A percentile compares a stretch with the other conserved stretches of the same genome.
These are phyloP conservation scores for Ceratocystis cacaofunesta DNA, from an alignment of 2,329 filamentous ascomycete genomes.

Conservation along the genomic window DNA sequence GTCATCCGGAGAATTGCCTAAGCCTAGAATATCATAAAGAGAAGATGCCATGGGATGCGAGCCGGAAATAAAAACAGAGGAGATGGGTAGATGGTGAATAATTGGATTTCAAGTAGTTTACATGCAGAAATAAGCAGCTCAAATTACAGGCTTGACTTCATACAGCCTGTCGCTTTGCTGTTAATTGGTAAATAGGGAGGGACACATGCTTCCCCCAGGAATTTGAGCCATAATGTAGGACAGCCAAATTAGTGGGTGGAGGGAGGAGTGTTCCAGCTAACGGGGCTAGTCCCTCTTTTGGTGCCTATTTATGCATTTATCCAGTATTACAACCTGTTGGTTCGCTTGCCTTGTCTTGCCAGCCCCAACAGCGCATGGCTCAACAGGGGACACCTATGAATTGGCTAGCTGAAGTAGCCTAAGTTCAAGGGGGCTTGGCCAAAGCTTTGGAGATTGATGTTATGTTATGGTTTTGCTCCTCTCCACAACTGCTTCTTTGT, in stretches of 20 bases:
- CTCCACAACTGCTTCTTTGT: not conserved
- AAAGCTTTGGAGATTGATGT: not conserved
- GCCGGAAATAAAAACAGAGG: not conserved
- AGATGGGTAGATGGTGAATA: not conserved
- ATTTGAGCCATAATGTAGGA: not conserved
- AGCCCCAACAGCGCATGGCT: not conserved
- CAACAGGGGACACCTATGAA: not conserved
- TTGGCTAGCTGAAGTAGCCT: not conserved
- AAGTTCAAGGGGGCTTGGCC: not conserved
- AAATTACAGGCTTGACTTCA: too few species aligned
- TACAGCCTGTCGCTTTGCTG: too few species aligned
- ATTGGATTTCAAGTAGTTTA: not conserved
- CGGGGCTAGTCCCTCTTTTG: not conserved
- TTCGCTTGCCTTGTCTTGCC: too few species aligned
- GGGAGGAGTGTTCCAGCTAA: not conserved
- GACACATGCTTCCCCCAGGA: not conserved
- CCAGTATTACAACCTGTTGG: not conserved
- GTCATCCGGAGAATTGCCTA: conserved; percentile 27
- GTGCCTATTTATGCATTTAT: not conserved
- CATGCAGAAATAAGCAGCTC: too few species aligned
- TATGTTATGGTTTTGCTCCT: not conserved
- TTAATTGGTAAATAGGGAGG: too few species aligned
- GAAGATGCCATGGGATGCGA: conserved; percentile 25
- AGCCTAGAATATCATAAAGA: conserved; percentile 25
- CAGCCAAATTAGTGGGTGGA: not conserved